Base-by-base conservation (phyloP, 192 early-diverging fungal species). In the Allomyces javanicus region DNA sequence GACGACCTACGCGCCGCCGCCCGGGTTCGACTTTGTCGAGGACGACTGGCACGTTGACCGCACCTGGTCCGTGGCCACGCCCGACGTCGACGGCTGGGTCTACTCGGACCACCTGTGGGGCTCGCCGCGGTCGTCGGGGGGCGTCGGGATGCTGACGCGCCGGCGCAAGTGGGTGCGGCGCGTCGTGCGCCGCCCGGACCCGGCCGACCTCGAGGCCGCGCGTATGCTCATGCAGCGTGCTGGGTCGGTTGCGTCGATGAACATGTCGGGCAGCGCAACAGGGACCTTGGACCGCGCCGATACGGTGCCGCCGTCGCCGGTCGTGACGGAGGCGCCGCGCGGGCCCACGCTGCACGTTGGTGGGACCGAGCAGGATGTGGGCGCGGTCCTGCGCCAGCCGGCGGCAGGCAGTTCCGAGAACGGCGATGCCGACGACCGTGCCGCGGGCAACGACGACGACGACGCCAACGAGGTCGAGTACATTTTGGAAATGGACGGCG, bases 21-120 rank as follows among this genome's bases (percentile, higher is more conserved):
- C 73, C 1, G 79, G 79, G 1, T 85, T 74, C 69, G 72, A 75
- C 63, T 88, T 85, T 72, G 74, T 76, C 45, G 79, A 80, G 25
- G 64, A 65, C 58, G 81, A 80, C 61, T 87, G 85, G 85, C 72
- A 76, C 58, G 63, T 83, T n/a, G 83, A 84, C 63, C 68, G 69
- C 25, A 68, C 67, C 21, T 73, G 76, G 76, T 58, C 78, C 6
- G 64, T 69, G 62, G 72, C 72, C 11, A 76, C 78, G 68, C 69
- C 70, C 64, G 87, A 71, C 66, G 74, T 73, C 24, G 75, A 82
- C 24, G 83, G 83, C 7, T 89, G 87, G 87, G 67, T 78, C 62
- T 89, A 89, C 71, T 77, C 78, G 0, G 83, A 87, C 76, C 80
- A 89, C 68, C 72, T 74, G 61, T 89, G 87, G 87, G 72, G 71